phyloP scores from a whole-genome alignment of 2,329 filamentous ascomycete genomes.

The Anisogramma anomala region DNA sequence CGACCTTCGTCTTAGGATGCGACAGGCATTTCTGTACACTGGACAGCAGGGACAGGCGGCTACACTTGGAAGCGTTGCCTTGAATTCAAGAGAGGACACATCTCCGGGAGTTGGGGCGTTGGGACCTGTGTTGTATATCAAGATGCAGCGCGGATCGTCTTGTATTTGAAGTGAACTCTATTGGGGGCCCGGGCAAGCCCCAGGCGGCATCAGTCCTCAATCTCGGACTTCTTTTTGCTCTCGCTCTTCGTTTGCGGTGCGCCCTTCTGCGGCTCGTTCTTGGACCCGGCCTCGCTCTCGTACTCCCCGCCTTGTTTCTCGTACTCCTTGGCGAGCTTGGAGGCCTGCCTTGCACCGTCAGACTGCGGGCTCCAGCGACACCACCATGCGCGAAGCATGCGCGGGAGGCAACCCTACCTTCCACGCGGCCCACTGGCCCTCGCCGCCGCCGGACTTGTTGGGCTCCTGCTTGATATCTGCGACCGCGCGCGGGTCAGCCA shows the following conservation, averaged over 20 bases:
- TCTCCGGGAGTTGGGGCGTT: too few relatives aligned
- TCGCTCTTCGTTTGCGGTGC: constrained; percentile 12
- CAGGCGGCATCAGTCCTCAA: constrained; percentile 11
- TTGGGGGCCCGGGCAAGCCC: too few relatives aligned
- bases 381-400: too few relatives aligned
- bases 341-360: too few relatives aligned
- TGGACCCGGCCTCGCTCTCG: constrained; percentile 29
- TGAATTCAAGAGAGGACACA: too few relatives aligned
- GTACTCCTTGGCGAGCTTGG: constrained; percentile 31
- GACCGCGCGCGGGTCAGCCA: neutral
- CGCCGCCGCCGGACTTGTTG: constrained; percentile 29
- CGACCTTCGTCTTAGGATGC: too few relatives aligned
- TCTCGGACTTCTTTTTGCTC: constrained; percentile 12
- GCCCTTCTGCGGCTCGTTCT: constrained; percentile 22
- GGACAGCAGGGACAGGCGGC: too few relatives aligned
- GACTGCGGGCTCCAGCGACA: too few relatives aligned
- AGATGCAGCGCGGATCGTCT: too few relatives aligned
- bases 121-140: neutral
- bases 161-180: too few relatives aligned
- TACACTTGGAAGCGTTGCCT: too few relatives aligned
- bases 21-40: too few relatives aligned
- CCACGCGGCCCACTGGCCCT: constrained; percentile 29
- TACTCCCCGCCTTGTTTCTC: constrained; percentile 31
- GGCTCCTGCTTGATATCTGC: constrained; percentile 31
- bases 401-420: constrained; percentile 19